Conservation (phyloP, 257 asterid species). For the Linderniella brevidens region DNA sequence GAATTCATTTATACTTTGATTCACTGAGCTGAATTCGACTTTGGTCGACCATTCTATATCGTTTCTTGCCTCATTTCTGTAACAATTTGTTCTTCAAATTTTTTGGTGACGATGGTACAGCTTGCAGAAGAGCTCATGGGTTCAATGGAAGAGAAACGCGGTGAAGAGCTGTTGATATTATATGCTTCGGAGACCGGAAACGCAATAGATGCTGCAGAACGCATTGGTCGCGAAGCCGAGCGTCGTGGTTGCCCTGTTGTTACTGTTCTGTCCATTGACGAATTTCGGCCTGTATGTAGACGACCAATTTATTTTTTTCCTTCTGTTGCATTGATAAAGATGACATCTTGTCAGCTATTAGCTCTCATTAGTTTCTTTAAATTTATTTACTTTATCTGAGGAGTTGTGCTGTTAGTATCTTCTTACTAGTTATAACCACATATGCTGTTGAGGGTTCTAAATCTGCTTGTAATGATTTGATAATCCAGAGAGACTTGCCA, state of each 20-base stretch:
- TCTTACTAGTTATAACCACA: background rate
- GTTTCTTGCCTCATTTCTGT: too few relatives aligned
- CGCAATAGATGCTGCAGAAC: conserved; percentile 78
- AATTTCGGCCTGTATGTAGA: conserved; percentile 44
- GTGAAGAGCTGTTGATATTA: conserved; percentile 36
- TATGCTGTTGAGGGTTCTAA: background rate
- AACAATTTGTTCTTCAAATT: background rate
- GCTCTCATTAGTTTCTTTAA: background rate
- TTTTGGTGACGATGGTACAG: background rate
- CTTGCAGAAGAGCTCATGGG: conserved; percentile 14
- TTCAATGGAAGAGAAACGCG: conserved; percentile 23
- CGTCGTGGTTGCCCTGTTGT: conserved; percentile 63
- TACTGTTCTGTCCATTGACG: conserved; percentile 48
- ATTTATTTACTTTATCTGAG: too few relatives aligned
- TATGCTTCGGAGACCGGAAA: conserved; percentile 91
- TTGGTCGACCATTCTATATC: too few relatives aligned
- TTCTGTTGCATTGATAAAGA: background rate
- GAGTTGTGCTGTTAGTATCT: background rate
- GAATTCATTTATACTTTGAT: too few relatives aligned
- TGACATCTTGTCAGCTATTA: background rate
- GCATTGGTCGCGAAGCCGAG: conserved; percentile 78
- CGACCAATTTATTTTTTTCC: background rate
- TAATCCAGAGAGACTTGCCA: conserved; percentile 43
- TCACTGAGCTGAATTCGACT: too few relatives aligned
- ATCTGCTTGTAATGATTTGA: conserved; percentile 1